Evolutionary conservation across 225 moss, liverwort and hornwort genomes (phyloP), one percentile per base, ranked within the genome.

Genomic region (Rhytidiadelphus loreus): DNA sequence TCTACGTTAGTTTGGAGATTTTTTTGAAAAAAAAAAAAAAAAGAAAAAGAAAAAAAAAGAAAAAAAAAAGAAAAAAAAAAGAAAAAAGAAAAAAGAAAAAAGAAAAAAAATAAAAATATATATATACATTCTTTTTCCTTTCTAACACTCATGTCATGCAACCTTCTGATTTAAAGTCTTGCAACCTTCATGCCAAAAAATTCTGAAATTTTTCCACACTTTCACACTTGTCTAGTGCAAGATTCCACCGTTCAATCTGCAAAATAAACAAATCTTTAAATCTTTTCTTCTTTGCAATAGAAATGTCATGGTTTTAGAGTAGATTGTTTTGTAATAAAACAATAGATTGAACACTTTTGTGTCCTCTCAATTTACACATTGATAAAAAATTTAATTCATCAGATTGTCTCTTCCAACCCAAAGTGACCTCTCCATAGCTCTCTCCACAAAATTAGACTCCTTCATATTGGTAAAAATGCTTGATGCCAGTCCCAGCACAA

Each of bases 151-250:
- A n/a, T n/a, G n/a, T n/a, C n/a, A n/a, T n/a, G n/a, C n/a, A n/a
- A n/a, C n/a, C n/a, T n/a, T n/a, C n/a, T n/a, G n/a, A n/a, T n/a
- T n/a, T n/a, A n/a, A n/a, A n/a, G n/a, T 44, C 14, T 72, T 0
- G 10, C 9, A 17, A 43, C 6, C 10, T 25, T 16, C 0, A 44
- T 7, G 18, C 6, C 6, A 3, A 11, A 29, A 6, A 3, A 11
- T 11, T 46, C 0, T 6, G 1, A 28, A 73, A 18, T 30, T 30
- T 30, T 21, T 50, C 7, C 2, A 74, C 0, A 32, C 4, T 74
- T 48, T 9, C 20, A 50, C 7, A 75, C 12, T 20, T 0, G 2
- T 50, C 3, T 20, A 1, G 0, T 48, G 13, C 8, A 75, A 48
- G 13, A 48, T 33, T 75, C 32, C 7, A 12, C 12, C 0, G 1